These are phyloP conservation scores for Colletotrichum sp. DNA, from an alignment of 2,329 filamentous ascomycete species.

Conservation along the genomic window DNA sequence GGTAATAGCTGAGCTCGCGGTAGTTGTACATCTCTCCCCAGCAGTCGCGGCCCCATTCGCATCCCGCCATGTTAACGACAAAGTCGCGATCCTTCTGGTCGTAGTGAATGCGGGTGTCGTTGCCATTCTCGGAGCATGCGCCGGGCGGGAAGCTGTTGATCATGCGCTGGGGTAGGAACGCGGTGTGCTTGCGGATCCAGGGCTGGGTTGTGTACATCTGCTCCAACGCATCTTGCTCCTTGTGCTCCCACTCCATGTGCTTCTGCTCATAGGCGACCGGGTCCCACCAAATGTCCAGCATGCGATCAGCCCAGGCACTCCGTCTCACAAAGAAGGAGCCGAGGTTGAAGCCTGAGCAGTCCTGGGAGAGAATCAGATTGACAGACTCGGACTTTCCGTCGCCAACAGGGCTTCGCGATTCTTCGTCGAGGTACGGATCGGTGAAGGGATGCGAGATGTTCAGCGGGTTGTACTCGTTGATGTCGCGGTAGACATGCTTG, in stretches of 20 bases:
- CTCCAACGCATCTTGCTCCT: conserved; percentile 95
- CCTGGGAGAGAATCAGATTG: conserved; percentile 88
- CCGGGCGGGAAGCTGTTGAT: conserved; percentile 95
- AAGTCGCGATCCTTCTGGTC: conserved; percentile 86
- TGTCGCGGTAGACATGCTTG: conserved; percentile 85
- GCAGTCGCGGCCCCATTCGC: conserved; percentile 95
- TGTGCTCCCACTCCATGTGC: conserved; percentile 99
- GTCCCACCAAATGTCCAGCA: conserved; percentile 98
- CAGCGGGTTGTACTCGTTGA: conserved; percentile 94
- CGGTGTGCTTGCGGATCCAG: conserved; percentile 88
- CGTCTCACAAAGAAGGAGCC: conserved; percentile 93
- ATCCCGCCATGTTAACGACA: conserved; percentile 97
- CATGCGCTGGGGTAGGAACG: conserved; percentile 87
- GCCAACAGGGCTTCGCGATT: conserved; percentile 74
- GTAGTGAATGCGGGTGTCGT: conserved; percentile 84
- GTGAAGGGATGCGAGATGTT: conserved; percentile 88
- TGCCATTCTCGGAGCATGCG: conserved; percentile 80
- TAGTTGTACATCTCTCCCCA: conserved; percentile 98
- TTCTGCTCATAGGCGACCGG: conserved; percentile 97
- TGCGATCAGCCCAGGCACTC: conserved; percentile 85
- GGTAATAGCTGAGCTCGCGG: conserved; percentile 85
- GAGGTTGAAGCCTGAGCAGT: conserved; percentile 95
- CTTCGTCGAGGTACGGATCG: conserved; percentile 76
- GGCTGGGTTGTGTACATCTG: conserved; percentile 90
- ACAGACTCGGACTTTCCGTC: conserved; percentile 81